Base-by-base conservation (phyloP, 225 moss, liverwort and hornwort genomes). In the Climacium dendroides region DNA sequence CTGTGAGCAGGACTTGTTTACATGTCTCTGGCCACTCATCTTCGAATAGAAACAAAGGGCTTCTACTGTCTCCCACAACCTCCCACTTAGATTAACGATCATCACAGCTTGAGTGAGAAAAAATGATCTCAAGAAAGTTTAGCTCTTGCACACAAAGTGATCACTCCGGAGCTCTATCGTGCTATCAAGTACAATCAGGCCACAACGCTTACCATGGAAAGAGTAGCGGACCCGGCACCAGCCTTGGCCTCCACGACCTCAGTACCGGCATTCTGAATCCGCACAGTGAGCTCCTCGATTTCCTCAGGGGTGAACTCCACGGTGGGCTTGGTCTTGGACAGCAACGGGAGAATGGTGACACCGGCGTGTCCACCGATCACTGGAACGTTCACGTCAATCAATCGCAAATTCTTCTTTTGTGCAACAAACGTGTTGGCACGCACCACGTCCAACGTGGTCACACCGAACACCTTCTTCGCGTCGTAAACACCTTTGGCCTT, bases 181-280 rank as follows among this genome's bases (percentile, higher is more conserved):
- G 35, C 24, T n/a, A n/a, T 71, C 74, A 28, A 79, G 50, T 66
- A 45, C 39, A 59, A 83, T 41, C 58, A 64, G n/a, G 60, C 13
- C 55, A 53, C 43, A 23, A 15, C 37, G 60, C 85, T 87, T 85
- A 97, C 99, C 99, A 99, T 99, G 9, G 99, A 99, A 16, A 99
- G 93, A 35, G 99, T 99, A 72, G 99, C 99, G 30, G 99, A 99
- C 74, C 99, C 99, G 74, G 97, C 83, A 79, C 99, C 99, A 87
- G 97, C 96, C 92, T 99, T 99, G 60, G 99, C 99, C 92, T 99
- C 99, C 84, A 99, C 99, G 59, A 99, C 99, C 92, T 99, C 98
- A 65, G 99, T 99, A 53, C 99, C 99, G 58, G 97, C 99, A 85
- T 99, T 99, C 77, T 99, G 99, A 63, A 99, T 99, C 41, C 99